phyloP scores from a whole-genome alignment of 1,284 basidiomycete species.

The Abortiporus biennis region DNA sequence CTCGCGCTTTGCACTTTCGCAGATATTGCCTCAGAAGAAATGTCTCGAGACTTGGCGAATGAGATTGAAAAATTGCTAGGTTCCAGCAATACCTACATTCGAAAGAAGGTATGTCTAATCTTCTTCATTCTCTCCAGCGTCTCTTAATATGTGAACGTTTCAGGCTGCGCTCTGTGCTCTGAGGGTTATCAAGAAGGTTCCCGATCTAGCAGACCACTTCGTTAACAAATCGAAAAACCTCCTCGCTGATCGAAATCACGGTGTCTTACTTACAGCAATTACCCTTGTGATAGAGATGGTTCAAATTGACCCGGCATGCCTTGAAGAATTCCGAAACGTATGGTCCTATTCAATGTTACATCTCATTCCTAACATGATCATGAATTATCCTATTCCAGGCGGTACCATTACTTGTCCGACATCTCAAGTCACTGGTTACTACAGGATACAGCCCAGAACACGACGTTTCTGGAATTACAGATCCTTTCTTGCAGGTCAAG shows the following conservation, averaged over 20 bases:
- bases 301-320: slow-evolving; percentile 64
- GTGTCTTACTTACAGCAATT: slow-evolving; percentile 89
- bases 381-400: slow-evolving; percentile 44
- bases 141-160: slow-evolving; percentile 1
- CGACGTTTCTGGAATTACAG: slow-evolving; percentile 98
- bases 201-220: slow-evolving; percentile 95
- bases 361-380: background rate
- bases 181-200: slow-evolving; percentile 93
- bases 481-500: slow-evolving; percentile 98
- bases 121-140: background rate
- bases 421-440: slow-evolving; percentile 92
- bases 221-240: slow-evolving; percentile 84
- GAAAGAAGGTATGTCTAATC: slow-evolving; percentile 77
- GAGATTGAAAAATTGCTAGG: slow-evolving; percentile 98
- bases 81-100: slow-evolving; percentile 97
- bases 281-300: slow-evolving; percentile 97
- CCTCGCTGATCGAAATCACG: slow-evolving; percentile 94
- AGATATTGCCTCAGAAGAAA: slow-evolving; percentile 98
- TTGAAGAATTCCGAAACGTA: slow-evolving; percentile 88
- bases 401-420: slow-evolving; percentile 90
- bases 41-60: slow-evolving; percentile 94
- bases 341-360: slow-evolving; percentile 11
- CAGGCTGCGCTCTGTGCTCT: slow-evolving; percentile 97
- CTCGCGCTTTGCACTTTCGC: slow-evolving; percentile 98
- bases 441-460: slow-evolving; percentile 99